Base-by-base conservation (phyloP, 345 rosid species). In the Heritiera fomes region DNA sequence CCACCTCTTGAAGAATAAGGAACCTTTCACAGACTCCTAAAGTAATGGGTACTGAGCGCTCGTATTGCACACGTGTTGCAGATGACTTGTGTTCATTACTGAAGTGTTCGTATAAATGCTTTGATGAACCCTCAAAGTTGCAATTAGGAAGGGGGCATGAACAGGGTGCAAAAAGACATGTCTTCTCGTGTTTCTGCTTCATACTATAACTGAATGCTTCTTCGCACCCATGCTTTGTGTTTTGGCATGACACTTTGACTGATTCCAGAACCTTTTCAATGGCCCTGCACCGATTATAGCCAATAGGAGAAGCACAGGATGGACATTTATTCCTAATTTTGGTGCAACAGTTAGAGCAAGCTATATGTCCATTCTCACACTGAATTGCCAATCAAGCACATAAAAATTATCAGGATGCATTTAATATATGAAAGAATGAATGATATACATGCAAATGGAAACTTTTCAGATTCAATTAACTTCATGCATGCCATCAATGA, bases 301-400 rank as follows among this genome's bases (percentile, higher is more conserved):
- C 89, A 5, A 88, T 85, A 12, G 87, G 89, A 80, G 75, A 62
- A 14, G 86, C 71, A 81, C 93, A 90, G 1, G 81, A 79, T 0
- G 91, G 87, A n/a, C 93, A 91, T 84, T 55, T 86, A 34, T 88
- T 85, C 70, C 64, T 58, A 70, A 88, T 73, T 80, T 87, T 83
- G 34, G 5, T 15, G 84, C 93, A 86, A 85, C 95, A 91, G 43
- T 65, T 30, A 63, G 87, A 60, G 82, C 93, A 91, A 41, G 91
- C 89, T 47, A 86, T 53, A 71, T 91, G 96, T 32, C 96, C 94
- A 82, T 91, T 91, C 28, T 87, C 90, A 82, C 94, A 92, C 94
- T 92, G 81, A 70, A 73, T 38, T 72, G 75, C 63, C 76, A 62
- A 55, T 43, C 50, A 64, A 78, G 23, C 41, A 72, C 62, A 53